Evolutionary conservation across 768 basidiomycete genomes (phyloP).

Genomic region (Mycena vulgaris): DNA sequence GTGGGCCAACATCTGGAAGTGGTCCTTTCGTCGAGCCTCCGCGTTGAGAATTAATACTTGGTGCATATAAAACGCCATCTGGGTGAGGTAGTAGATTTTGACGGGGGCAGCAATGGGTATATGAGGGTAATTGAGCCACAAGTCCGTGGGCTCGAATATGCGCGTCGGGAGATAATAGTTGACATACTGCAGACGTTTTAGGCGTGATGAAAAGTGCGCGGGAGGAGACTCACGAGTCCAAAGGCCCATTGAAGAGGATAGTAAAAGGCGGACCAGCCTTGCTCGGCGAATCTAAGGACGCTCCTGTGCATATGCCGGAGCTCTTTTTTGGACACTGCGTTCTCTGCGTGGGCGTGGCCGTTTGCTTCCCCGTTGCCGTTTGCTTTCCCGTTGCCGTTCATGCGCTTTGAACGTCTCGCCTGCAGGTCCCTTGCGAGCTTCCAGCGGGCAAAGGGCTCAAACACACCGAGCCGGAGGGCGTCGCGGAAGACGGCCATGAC

Average conservation of each 20-base stretch:
- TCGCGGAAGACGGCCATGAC: constrained; percentile 93
- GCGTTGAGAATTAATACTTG: constrained; percentile 94
- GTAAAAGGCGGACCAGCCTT: constrained; percentile 92
- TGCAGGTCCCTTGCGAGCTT: constrained; percentile 74
- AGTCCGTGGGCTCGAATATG: constrained; percentile 71
- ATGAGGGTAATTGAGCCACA: constrained; percentile 91
- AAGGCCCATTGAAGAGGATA: constrained; percentile 82
- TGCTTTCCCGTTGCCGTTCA: constrained; percentile 56
- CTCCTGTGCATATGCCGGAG: constrained; percentile 76
- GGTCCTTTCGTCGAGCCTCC: constrained; percentile 93
- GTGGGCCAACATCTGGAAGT: constrained; percentile 96
- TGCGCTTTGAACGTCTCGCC: constrained; percentile 43
- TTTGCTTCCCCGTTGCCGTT: constrained; percentile 43
- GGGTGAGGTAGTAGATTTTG: constrained; percentile 92
- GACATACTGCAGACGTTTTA: constrained; percentile 73
- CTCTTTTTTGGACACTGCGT: constrained; percentile 57
- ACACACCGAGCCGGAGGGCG: constrained; percentile 76
- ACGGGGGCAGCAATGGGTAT: constrained; percentile 81
- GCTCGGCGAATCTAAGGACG: constrained; percentile 93
- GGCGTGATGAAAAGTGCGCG: constrained; percentile 15
- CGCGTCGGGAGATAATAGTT: constrained; percentile 79
- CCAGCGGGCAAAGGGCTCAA: constrained; percentile 87
- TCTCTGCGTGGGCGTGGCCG: constrained; percentile 40
- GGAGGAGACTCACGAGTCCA: constrained; percentile 80
- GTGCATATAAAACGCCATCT: constrained; percentile 92